Evolutionary conservation across 1,284 basidiomycete species (phyloP).

Genomic region (Apiotrichum akiyoshidainum): DNA sequence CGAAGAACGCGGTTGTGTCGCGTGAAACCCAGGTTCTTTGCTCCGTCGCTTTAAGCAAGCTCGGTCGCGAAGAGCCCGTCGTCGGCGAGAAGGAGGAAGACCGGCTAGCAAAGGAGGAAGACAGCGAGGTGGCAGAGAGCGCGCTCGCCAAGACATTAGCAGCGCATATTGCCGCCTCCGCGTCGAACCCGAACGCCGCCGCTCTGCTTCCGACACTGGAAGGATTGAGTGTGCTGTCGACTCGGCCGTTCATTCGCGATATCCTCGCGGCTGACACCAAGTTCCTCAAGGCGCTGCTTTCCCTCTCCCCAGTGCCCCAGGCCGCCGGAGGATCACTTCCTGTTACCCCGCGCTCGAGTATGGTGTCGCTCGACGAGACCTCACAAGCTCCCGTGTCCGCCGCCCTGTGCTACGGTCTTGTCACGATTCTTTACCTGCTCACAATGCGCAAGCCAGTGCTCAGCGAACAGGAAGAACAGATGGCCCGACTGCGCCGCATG

Average conservation of each 20-base stretch:
- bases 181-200: constrained; percentile 8
- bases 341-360: constrained; percentile 51
- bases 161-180: constrained; percentile 52
- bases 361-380: constrained; percentile 23
- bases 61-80: constrained; percentile 59
- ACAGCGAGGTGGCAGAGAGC: constrained; percentile 49
- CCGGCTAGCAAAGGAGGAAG: constrained; percentile 14
- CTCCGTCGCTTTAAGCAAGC: constrained; percentile 72
- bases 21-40: constrained; percentile 54
- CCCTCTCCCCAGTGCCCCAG: constrained; percentile 40
- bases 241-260: constrained; percentile 65
- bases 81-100: constrained; percentile 53
- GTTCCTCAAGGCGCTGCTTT: constrained; percentile 64
- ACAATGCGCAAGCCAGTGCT: constrained; percentile 66
- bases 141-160: constrained; percentile 61
- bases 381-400: constrained; percentile 29
- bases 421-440: constrained; percentile 70
- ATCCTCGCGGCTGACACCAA: constrained; percentile 57
- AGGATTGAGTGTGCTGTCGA: constrained; percentile 74
- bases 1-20: constrained; percentile 20
- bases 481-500: constrained; percentile 71
- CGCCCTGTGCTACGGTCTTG: constrained; percentile 68
- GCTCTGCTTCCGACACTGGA: constrained; percentile 65
- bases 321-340: constrained; percentile 54
- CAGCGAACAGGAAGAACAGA: constrained; percentile 73